phyloP scores from a whole-genome alignment of 371 early-diverging fungal genomes.

The Smittium mucronatum region DNA sequence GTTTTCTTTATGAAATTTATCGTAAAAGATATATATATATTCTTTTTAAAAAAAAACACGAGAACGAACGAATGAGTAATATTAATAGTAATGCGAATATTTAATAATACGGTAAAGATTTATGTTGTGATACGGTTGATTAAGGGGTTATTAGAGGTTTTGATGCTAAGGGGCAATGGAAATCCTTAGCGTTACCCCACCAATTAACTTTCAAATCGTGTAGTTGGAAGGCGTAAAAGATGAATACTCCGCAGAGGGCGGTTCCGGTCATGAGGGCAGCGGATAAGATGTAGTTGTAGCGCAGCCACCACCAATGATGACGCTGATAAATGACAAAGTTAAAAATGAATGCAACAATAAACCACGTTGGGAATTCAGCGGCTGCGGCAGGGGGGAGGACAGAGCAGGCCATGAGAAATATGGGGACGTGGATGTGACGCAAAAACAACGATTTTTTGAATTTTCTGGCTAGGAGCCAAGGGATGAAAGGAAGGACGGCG shows the following conservation, averaged over 20 bases:
- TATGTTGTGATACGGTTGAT: too few species aligned
- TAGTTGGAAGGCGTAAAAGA: slow-evolving; percentile 26
- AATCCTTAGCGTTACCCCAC: slow-evolving; percentile 25
- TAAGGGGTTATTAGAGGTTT: neutral
- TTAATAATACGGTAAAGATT: too few species aligned
- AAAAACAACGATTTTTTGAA: slow-evolving; percentile 35
- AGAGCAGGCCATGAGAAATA: slow-evolving; percentile 42
- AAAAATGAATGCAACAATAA: slow-evolving; percentile 46
- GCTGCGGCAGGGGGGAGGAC: slow-evolving; percentile 46
- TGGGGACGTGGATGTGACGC: slow-evolving; percentile 47
- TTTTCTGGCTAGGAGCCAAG: slow-evolving; percentile 35
- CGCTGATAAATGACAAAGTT: slow-evolving; percentile 43
- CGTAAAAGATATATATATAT: too few species aligned
- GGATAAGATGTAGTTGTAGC: slow-evolving; percentile 59
- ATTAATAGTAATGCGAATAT: too few species aligned
- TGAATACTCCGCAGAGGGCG: slow-evolving; percentile 31
- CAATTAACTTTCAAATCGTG: slow-evolving; percentile 22
- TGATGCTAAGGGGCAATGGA: slow-evolving; percentile 13
- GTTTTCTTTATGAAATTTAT: too few species aligned
- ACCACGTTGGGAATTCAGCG: slow-evolving; percentile 51
- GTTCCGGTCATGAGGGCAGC: slow-evolving; percentile 61
- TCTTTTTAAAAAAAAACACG: too few species aligned
- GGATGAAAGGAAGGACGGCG: slow-evolving; percentile 41
- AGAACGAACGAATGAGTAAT: too few species aligned
- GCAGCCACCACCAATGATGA: slow-evolving; percentile 47